Conservation (phyloP, 768 basidiomycete genomes). For the Boletus sensibilis region DNA sequence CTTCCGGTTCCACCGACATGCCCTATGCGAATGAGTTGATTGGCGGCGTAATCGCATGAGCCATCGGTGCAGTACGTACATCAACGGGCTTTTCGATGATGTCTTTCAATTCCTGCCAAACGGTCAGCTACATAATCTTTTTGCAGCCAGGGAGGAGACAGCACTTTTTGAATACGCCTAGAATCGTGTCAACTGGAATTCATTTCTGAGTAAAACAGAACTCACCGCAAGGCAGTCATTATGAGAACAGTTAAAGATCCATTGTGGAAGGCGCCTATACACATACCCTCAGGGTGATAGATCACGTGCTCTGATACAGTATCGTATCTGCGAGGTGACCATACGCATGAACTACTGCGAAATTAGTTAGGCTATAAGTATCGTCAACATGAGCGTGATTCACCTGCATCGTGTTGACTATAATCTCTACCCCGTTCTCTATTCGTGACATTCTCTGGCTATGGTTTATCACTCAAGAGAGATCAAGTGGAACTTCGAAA, state of each 20-base stretch:
- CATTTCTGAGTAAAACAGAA: not conserved
- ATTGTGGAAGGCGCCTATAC: too few relatives aligned
- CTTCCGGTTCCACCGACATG: constrained; percentile 57
- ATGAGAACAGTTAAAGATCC: constrained; percentile 6
- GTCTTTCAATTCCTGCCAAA: constrained; percentile 61
- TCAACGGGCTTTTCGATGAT: constrained; percentile 63
- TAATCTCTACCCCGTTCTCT: not conserved
- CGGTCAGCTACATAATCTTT: constrained; percentile 7
- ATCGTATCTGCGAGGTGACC: too few relatives aligned
- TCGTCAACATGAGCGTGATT: too few relatives aligned
- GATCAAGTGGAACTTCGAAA: not conserved
- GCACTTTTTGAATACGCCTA: constrained; percentile 79
- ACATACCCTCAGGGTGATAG: not conserved
- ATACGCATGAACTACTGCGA: too few relatives aligned
- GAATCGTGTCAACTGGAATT: constrained; percentile 22
- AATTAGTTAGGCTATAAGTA: too few relatives aligned
- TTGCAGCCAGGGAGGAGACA: not conserved
- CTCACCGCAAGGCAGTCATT: constrained; percentile 44
- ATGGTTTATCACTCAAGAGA: not conserved
- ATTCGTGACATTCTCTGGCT: not conserved
- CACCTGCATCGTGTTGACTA: not conserved
- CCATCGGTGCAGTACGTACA: constrained; percentile 39
- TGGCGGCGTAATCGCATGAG: constrained; percentile 7
- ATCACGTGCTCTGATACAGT: constrained; percentile 16
- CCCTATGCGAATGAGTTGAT: constrained; percentile 43